Percentiles rank a stretch among this genome's conserved stretches.
Evolutionary conservation across 495 filamentous ascomycete genomes (phyloP).

Genomic region (Oidiodendron maius): DNA sequence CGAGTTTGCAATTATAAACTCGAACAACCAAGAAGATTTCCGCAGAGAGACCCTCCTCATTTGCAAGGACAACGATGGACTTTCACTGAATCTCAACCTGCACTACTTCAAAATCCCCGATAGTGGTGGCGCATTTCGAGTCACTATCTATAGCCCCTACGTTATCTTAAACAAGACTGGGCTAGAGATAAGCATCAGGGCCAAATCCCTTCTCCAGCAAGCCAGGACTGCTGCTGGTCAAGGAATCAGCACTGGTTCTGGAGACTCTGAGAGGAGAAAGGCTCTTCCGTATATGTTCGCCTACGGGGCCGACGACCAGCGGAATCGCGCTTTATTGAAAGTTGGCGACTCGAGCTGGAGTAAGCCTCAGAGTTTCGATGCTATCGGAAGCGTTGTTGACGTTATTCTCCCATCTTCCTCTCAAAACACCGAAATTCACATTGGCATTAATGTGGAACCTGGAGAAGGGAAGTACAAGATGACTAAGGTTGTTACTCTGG

Average conservation of each 20-base stretch:
- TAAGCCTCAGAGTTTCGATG: slow-evolving; percentile 95
- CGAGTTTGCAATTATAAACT: slow-evolving; percentile 95
- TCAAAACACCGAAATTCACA: slow-evolving; percentile 75
- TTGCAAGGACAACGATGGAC: slow-evolving; percentile 75
- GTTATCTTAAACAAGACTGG: slow-evolving; percentile 94
- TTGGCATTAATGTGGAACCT: slow-evolving; percentile 80
- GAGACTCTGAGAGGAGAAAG: slow-evolving; percentile 39
- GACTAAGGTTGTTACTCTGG: slow-evolving; percentile 89
- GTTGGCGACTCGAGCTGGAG: slow-evolving; percentile 90
- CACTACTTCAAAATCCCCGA: slow-evolving; percentile 92
- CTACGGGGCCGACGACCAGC: slow-evolving; percentile 75
- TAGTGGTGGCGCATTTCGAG: slow-evolving; percentile 92
- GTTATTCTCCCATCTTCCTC: slow-evolving; percentile 68
- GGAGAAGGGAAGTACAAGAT: slow-evolving; percentile 97
- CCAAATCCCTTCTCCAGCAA: slow-evolving; percentile 78
- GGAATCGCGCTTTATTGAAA: slow-evolving; percentile 81
- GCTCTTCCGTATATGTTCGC: slow-evolving; percentile 94
- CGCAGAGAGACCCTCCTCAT: slow-evolving; percentile 72
- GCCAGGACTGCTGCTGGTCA: slow-evolving; percentile 79
- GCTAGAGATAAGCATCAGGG: slow-evolving; percentile 78
- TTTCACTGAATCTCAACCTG: slow-evolving; percentile 72
- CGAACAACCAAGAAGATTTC: slow-evolving; percentile 82
- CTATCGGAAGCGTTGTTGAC: slow-evolving; percentile 88
- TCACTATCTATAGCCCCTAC: slow-evolving; percentile 89
- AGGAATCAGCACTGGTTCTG: slow-evolving; percentile 26